Conservation (phyloP, 2,329 filamentous ascomycete genomes). For the Ceratocystis harringtonii region DNA sequence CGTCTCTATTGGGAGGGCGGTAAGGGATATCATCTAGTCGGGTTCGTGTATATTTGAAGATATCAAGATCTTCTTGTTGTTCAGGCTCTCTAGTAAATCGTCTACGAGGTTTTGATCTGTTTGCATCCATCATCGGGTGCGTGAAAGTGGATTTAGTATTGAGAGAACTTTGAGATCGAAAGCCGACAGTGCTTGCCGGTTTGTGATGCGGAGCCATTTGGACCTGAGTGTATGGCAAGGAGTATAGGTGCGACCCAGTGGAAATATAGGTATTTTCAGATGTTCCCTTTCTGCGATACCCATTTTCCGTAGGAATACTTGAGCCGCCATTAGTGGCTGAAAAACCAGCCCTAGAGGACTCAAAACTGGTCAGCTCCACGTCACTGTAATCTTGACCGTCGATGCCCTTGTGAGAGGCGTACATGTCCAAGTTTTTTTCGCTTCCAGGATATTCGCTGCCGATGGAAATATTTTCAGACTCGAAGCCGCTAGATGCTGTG, state of each 20-base stretch:
- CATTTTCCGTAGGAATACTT: slow-evolving; percentile 31
- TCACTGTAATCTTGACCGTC: slow-evolving; percentile 8
- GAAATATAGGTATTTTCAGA: slow-evolving; percentile 54
- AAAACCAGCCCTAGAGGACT: slow-evolving; percentile 43
- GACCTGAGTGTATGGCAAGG: not conserved
- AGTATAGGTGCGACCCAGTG: slow-evolving; percentile 37
- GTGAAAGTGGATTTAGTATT: slow-evolving; percentile 40
- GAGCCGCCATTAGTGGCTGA: not conserved
- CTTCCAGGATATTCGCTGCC: slow-evolving; percentile 49
- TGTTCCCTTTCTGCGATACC: not conserved
- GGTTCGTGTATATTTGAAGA: slow-evolving; percentile 75
- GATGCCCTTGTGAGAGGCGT: not conserved
- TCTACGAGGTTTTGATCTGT: not conserved
- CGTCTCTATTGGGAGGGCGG: slow-evolving; percentile 45
- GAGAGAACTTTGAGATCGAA: slow-evolving; percentile 6
- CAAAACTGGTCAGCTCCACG: slow-evolving; percentile 32
- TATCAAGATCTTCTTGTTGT: slow-evolving; percentile 42
- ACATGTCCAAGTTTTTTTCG: slow-evolving; percentile 48
- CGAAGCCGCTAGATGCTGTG: slow-evolving; percentile 33
- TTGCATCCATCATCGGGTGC: not conserved
- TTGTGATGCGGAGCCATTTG: not conserved
- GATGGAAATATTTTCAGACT: slow-evolving; percentile 40
- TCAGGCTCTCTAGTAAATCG: not conserved
- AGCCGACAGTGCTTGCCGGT: not conserved
- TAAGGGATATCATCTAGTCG: slow-evolving; percentile 74